A percentile compares a stretch with the other conserved stretches of the same genome.
These are phyloP conservation scores for Alternaria alternata DNA, from an alignment of 2,329 filamentous ascomycete genomes.

Conservation along the genomic window DNA sequence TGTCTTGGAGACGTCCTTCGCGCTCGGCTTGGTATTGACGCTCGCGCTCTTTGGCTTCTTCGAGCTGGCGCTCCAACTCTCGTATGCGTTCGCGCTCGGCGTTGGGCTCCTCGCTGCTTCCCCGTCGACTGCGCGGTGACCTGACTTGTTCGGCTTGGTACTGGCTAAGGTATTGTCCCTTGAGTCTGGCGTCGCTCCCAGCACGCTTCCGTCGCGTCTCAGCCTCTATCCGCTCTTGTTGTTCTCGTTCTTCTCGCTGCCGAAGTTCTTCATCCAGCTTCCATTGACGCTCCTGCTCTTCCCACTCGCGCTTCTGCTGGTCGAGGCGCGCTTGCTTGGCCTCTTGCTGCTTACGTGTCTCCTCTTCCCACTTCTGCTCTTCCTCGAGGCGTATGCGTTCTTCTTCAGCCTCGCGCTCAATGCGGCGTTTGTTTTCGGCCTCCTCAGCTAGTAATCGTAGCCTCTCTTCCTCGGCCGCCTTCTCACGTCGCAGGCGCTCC, in stretches of 20 bases:
- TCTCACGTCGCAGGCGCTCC: slow-evolving; percentile 70
- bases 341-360: slow-evolving; percentile 67
- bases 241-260: slow-evolving; percentile 75
- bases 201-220: slow-evolving; percentile 70
- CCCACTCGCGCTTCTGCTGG: slow-evolving; percentile 76
- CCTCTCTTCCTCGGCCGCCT: slow-evolving; percentile 63
- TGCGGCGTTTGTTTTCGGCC: slow-evolving; percentile 57
- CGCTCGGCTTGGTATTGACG: slow-evolving; percentile 69
- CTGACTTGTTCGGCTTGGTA: slow-evolving; percentile 75
- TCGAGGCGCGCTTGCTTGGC: slow-evolving; percentile 67
- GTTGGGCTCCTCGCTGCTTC: slow-evolving; percentile 56
- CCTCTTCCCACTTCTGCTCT: slow-evolving; percentile 72
- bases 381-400: slow-evolving; percentile 68
- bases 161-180: slow-evolving; percentile 85
- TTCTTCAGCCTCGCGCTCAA: slow-evolving; percentile 67
- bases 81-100: slow-evolving; percentile 73
- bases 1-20: slow-evolving; percentile 58
- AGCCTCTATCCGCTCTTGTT: slow-evolving; percentile 67
- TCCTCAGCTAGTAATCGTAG: slow-evolving; percentile 61
- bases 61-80: slow-evolving; percentile 79
- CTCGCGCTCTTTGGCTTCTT: slow-evolving; percentile 72
- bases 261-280: slow-evolving; percentile 77
- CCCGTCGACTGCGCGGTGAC: slow-evolving; percentile 46
- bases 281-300: slow-evolving; percentile 80
- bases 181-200: slow-evolving; percentile 72